A percentile compares a stretch with the other conserved stretches of the same genome.
Evolutionary conservation across 768 basidiomycete genomes (phyloP).

Genomic region (Russula abietina): DNA sequence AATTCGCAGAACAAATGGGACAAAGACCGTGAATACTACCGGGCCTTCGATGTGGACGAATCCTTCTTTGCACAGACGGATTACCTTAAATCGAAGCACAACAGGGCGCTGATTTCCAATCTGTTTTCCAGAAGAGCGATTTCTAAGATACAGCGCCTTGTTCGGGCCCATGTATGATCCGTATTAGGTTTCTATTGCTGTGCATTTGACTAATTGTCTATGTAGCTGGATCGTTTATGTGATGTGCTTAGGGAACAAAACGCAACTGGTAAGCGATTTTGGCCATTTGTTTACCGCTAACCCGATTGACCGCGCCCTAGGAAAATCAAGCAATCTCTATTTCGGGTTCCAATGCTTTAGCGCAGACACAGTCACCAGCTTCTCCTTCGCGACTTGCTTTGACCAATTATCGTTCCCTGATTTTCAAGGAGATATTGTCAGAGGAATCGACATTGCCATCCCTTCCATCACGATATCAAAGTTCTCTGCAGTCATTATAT

Average conservation of each 20-base stretch:
- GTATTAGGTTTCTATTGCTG: not conserved
- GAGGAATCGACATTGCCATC: constrained; percentile 31
- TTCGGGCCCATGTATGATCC: constrained; percentile 31
- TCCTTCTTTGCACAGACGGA: constrained; percentile 37
- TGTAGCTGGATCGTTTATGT: constrained; percentile 34
- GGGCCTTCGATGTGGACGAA: constrained; percentile 34
- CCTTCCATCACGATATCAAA: constrained; percentile 25
- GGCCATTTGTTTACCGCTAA: no score
- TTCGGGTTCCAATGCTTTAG: constrained; percentile 39
- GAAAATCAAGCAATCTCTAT: constrained; percentile 34
- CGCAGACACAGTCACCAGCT: constrained; percentile 40
- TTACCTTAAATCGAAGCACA: constrained; percentile 32
- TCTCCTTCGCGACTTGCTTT: constrained; percentile 36
- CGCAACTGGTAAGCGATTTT: constrained; percentile 1
- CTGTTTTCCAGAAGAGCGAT: constrained; percentile 38
- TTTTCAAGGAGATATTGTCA: constrained; percentile 35
- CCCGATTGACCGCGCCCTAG: not conserved
- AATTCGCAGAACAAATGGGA: constrained; percentile 29
- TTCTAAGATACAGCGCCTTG: constrained; percentile 33
- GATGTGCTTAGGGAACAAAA: constrained; percentile 7
- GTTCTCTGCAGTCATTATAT: constrained; percentile 5
- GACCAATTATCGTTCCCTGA: constrained; percentile 32
- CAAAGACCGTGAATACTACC: constrained; percentile 38
- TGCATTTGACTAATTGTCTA: not conserved
- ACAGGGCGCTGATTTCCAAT: constrained; percentile 32